Evolutionary conservation across 164 flowering plant species (phyloP).

Genomic region (Protea cynaroides): DNA sequence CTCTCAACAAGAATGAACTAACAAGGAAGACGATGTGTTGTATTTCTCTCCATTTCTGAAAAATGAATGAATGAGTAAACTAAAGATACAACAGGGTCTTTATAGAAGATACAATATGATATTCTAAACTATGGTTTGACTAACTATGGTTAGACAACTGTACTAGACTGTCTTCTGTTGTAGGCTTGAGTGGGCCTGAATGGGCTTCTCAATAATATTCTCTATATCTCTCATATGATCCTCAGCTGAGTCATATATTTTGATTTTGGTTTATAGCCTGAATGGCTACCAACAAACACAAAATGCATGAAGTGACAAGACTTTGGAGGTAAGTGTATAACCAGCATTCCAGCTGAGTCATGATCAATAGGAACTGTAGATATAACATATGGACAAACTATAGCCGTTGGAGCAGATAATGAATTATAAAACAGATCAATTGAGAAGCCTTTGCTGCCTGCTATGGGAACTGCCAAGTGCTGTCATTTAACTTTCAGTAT

Average conservation of each 20-base stretch:
- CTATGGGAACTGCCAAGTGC: conserved; percentile 52
- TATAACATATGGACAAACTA: conserved; percentile 50
- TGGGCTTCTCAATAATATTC: too few species aligned
- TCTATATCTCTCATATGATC: conserved; percentile 20
- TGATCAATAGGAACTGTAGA: conserved; percentile 74
- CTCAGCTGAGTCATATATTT: conserved; percentile 15
- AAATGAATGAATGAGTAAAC: too few species aligned
- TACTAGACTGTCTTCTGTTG: too few species aligned
- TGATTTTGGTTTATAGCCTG: conserved; percentile 21
- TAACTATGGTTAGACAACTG: too few species aligned
- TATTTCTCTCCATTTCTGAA: too few species aligned
- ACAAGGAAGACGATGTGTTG: too few species aligned
- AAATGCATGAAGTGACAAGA: conserved; percentile 64
- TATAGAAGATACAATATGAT: too few species aligned
- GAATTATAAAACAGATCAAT: conserved; percentile 82
- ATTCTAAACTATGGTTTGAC: too few species aligned
- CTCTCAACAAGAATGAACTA: too few species aligned
- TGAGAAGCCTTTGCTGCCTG: conserved; percentile 77
- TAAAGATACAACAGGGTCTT: too few species aligned
- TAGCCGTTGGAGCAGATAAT: conserved; percentile 37
- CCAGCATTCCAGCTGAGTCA: conserved; percentile 85
- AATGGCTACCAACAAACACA: conserved; percentile 48
- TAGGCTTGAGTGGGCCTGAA: too few species aligned
- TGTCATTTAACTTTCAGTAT: conserved; percentile 94
- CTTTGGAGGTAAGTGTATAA: conserved; percentile 60